Base-by-base conservation (phyloP, 2,329 filamentous ascomycete species). In the Pseudogymnoascus sp. region DNA sequence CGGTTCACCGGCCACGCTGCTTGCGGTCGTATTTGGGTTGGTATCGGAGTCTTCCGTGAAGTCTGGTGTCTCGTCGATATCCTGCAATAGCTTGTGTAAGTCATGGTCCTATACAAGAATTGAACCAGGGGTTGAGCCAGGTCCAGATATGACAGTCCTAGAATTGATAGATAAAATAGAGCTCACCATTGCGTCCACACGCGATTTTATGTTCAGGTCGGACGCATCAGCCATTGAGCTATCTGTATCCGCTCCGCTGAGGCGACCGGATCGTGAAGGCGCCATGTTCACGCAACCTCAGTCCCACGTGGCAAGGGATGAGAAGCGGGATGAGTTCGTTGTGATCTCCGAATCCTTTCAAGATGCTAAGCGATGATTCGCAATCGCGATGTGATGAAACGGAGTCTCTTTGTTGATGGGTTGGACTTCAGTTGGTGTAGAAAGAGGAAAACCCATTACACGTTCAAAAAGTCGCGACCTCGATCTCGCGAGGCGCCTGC, bases 1-100 rank as follows among this genome's bases (percentile, higher is more conserved):
- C 41, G 76, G 74, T 67, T 96, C 92, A 59, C 91, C 92, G 60
- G 81, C 85, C 67, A 95, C 84, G 73, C 92, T 96, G 76, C 90
- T 96, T 59, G 89, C 90, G 57, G 83, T 85, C 10, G 83, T 86
- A 66, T 85, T 86, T 8, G 82, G 81, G 63, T 86, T 85, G 15
- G 82, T 85, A 67, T 86, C 83, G 8, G 82, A 85, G 64, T 86
- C 83, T 66, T 86, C 83, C 61, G 82, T 83, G 68, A 82, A 85
- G 67, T 86, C 83, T 55, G 82, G 82, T 5, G 83, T 86, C 66
- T 86, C 82, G 65, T 86, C 83, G 38, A 85, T 77, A 57, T 84
- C 80, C 82, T 72, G 58, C 59, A 37, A 33, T 81, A 21, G 38
- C n/a, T 33, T 45, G n/a, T 38, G 34, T 67, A 13, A 58, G 39